Evolutionary conservation across 1,284 basidiomycete species (phyloP), one percentile per base, ranked within the genome.

Genomic region (Trametes versicolor): DNA sequence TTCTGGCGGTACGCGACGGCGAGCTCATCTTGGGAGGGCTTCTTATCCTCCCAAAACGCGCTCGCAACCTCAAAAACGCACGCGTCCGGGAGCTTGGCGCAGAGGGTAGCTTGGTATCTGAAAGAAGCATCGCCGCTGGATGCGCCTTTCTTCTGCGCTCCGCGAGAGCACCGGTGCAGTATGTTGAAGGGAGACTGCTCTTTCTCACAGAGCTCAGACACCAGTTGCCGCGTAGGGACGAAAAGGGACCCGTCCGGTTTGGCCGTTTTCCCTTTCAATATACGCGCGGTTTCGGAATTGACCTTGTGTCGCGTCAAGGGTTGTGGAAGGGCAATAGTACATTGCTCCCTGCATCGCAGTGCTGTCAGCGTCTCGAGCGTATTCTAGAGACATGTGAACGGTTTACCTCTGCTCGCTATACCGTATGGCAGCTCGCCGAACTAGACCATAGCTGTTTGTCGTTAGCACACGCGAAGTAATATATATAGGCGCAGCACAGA

Each of bases 31-130:
- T 85, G 82, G 12, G 80, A 74, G 0, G 84, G 82, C 64, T 87
- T 88, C 78, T 88, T 88, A 73, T 88, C 86, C 69, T 88, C 86
- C 81, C 82, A 85, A 59, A 87, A 76, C 58, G 80, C 80, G 67
- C 86, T 84, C 9, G 77, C 79, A 60, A 88, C 85, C 73, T 87
- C 84, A 68, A 87, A 87, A 13, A 80, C 77, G 0, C 80, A 77
- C 41, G 72, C 75, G 37, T 82, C 79, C 0, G 85, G 82, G 9
- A 83, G 78, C 54, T 79, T 79, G 23, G 78, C 75, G 60, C 82
- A 82, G 6, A 85, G 81, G 0, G 86, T 87, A 32, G 78, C 79
- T 69, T 88, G 86, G 64, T 76, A 86, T n/a, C 80, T 78, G 70
- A 87, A 87, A 4, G 82, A 83, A 10, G 81, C 79, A 12, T 79